Base-by-base conservation (phyloP, 1,139 yeast species). In the Geotrichum klebahnii region DNA sequence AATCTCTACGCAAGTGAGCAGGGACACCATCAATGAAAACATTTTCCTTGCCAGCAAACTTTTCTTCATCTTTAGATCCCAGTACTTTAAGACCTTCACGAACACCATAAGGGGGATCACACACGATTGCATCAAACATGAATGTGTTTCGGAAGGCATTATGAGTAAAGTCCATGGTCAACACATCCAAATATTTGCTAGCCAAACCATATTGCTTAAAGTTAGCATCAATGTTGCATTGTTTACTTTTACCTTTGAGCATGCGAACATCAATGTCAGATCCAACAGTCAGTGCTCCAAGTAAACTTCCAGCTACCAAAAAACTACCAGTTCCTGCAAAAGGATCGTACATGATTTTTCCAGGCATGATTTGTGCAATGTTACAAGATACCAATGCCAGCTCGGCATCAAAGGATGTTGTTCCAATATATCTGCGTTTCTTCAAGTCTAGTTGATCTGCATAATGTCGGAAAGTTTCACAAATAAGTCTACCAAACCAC, bases 101-200 rank as follows among this genome's bases (percentile, higher is more conserved):
- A 1, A 92, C 95, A 2, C 98, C 99, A 65, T 92, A 92, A 0
- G 99, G 99, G 1, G 98, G 98, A 67, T 92, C 99, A 64, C 97
- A 90, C 1, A 92, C 79, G 12, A 92, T 89, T 1, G 89, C 77
- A 61, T 92, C 96, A 16, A 94, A 76, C 34, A 63, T 67, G 39
- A 92, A 69, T 59, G 77, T 74, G 0, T 67, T 54, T 55, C 97
- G 75, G 50, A 94, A 72, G 2, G 96, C 84, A 65, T 85, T 85
- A 64, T 92, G 90, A 3, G 97, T 92, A 66, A 92, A 92, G 67
- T 92, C 99, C 95, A 92, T 87, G 10, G 95, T 82, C 60, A 88
- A 62, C 0, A 84, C 82, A 65, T 90, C 98, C 46, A 89, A 66
- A 60, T 82, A 83, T 48, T 76, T 73, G 5, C 72, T 61, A 1